Evolutionary conservation across 2,329 filamentous ascomycete genomes (phyloP), one percentile per base, ranked within the genome.

Genomic region (Hortaea werneckii): DNA sequence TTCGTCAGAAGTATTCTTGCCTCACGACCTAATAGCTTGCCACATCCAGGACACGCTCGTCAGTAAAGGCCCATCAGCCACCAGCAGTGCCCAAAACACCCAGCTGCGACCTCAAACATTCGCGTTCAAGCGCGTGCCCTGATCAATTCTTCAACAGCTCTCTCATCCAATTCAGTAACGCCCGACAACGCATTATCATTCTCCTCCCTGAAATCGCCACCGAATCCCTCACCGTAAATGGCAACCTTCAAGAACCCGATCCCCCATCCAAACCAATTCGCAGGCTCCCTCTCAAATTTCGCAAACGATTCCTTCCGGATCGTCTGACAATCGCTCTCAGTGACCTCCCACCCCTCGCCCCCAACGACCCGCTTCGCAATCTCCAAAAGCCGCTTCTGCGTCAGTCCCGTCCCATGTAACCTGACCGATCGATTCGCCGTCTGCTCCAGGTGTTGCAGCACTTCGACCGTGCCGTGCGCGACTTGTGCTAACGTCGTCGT

Each of bases 151-250:
- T 58, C 54, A 10, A 65, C 30, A 41, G 61, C 59, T 12, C 43
- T 46, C 39, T 59, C 54, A 20, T 47, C 55, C 47, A 62, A 40
- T 42, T 53, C 54, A 48, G 63, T 58, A 29, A 65, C 45, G 3
- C 66, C 64, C 12, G 67, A 51, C 49, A 67, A 44, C 30, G 62
- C 56, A 44, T 67, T 68, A 45, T 67, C 65, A 45, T 63, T 56
- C 39, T 54, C 53, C 10, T 46, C 44, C 12, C 54, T 58, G 49
- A 64, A 63, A 40, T 64, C 55, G 44, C 58, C 58, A 3, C 60
- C 59, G 52, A 63, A 67, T 1, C 54, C 56, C 3, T 49, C 37
- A 35, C 50, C 52, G 47, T 53, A 65, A 5, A 55, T 53, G 5
- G 54, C 61, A 29, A 54, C 44, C 26, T 57, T 51, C 40, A 61